Conservation (phyloP, 331 rosid genomes). For the Quercus lobata region DNA sequence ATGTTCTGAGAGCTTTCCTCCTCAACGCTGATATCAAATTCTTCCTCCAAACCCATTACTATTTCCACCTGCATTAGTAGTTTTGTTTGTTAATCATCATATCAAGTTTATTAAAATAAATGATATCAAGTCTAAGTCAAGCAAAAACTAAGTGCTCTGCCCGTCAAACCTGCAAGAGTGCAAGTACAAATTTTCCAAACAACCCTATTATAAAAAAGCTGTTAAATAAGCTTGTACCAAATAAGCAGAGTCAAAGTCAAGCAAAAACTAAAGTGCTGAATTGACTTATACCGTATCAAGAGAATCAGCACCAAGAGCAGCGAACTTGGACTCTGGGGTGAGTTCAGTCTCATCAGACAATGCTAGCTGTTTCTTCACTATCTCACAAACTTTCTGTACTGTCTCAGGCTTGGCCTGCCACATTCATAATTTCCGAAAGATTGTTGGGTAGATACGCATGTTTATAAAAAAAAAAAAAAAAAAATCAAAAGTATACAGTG, state of each 20-base stretch:
- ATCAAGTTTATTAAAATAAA: not conserved
- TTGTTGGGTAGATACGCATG: not conserved
- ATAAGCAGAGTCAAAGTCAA: not conserved
- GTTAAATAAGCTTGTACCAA: too few relatives aligned
- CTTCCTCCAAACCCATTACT: conserved; percentile 78
- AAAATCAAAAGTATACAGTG: not conserved
- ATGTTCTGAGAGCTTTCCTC: conserved; percentile 64
- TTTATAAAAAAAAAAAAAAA: not conserved
- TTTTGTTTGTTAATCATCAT: too few relatives aligned
- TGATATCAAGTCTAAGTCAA: not conserved
- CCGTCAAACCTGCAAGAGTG: too few relatives aligned
- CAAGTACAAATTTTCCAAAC: too few relatives aligned
- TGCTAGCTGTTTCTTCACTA: conserved; percentile 79
- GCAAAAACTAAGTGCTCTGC: not conserved
- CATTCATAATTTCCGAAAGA: not conserved
- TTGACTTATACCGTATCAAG: conserved; percentile 58
- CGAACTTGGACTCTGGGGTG: conserved; percentile 67
- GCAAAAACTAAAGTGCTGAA: not conserved
- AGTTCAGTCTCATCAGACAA: conserved; percentile 50
- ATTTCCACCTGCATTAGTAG: conserved; percentile 57
- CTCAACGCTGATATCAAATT: conserved; percentile 56
- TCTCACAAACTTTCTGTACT: conserved; percentile 56
- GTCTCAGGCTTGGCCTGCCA: conserved; percentile 61
- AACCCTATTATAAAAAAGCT: too few relatives aligned
- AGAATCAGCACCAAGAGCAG: conserved; percentile 80